These are phyloP conservation scores for Ophiostoma ulmi DNA, from an alignment of 2,329 filamentous ascomycete species.

Conservation along the genomic window DNA sequence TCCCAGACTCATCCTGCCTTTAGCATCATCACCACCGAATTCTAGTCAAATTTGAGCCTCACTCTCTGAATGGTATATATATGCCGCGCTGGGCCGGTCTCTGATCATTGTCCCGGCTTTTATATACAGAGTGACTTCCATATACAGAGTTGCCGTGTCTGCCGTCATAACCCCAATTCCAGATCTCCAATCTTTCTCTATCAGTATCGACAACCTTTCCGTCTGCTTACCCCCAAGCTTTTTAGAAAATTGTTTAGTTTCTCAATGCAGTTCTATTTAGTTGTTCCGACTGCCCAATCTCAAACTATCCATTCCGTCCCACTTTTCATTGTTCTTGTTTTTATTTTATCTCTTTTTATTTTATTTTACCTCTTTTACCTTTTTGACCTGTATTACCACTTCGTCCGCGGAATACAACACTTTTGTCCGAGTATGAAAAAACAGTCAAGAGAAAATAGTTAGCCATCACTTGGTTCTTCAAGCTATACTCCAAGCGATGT, in stretches of 20 bases:
- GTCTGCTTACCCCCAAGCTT: background rate
- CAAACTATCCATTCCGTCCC: background rate
- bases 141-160: background rate
- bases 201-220: background rate
- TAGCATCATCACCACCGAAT: background rate
- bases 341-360: too few species aligned
- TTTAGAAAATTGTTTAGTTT: too few species aligned
- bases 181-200: background rate
- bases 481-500: background rate
- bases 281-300: background rate
- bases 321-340: too few species aligned
- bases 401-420: slow-evolving; percentile 10
- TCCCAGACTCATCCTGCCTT: background rate
- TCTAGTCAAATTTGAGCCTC: background rate
- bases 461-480: background rate
- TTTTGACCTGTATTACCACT: too few species aligned
- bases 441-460: background rate
- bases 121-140: too few species aligned
- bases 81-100: background rate
- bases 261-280: background rate
- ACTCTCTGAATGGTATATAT: background rate
- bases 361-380: too few species aligned
- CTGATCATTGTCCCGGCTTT: background rate
- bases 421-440: background rate
- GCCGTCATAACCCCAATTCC: background rate